Percentiles rank a stretch among this genome's conserved stretches.
Evolutionary conservation across 2,329 filamentous ascomycete species (phyloP).

Genomic region (Fusarium compactum): DNA sequence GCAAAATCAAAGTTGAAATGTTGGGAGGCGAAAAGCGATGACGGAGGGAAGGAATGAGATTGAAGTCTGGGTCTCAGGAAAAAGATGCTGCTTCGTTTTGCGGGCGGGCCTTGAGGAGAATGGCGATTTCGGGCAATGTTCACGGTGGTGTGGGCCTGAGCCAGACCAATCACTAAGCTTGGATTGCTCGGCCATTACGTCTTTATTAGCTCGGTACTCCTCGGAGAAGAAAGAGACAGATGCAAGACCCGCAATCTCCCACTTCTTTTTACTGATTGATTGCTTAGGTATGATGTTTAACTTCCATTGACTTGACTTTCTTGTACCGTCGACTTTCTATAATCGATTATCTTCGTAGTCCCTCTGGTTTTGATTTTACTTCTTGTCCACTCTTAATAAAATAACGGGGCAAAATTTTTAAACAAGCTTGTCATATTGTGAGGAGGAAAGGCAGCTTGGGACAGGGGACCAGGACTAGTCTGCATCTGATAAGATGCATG

Average conservation of each 20-base stretch:
- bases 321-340: not conserved
- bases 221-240: conserved; percentile 43
- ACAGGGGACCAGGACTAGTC: conserved; percentile 25
- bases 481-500: conserved; percentile 42
- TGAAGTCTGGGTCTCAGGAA: conserved; percentile 43
- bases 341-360: fast-evolving
- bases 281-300: not conserved
- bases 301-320: not conserved
- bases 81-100: conserved; percentile 42
- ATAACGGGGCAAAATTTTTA: not conserved
- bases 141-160: conserved; percentile 34
- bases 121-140: conserved; percentile 49
- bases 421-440: not conserved
- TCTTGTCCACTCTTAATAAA: not conserved
- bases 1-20: conserved; percentile 25
- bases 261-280: conserved; percentile 9
- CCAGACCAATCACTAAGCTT: conserved; percentile 40
- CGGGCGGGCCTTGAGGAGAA: conserved; percentile 46
- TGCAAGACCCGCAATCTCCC: conserved; percentile 26
- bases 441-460: conserved; percentile 18
- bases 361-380: too few species aligned
- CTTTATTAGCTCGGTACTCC: conserved; percentile 48
- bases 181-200: conserved; percentile 51
- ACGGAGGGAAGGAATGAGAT: conserved; percentile 38
- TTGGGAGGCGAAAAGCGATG: conserved; percentile 44